Percentiles rank a stretch among this genome's conserved stretches.
Conservation (phyloP, 2,329 filamentous ascomycete species). For the Ambrosiella beaveri region DNA sequence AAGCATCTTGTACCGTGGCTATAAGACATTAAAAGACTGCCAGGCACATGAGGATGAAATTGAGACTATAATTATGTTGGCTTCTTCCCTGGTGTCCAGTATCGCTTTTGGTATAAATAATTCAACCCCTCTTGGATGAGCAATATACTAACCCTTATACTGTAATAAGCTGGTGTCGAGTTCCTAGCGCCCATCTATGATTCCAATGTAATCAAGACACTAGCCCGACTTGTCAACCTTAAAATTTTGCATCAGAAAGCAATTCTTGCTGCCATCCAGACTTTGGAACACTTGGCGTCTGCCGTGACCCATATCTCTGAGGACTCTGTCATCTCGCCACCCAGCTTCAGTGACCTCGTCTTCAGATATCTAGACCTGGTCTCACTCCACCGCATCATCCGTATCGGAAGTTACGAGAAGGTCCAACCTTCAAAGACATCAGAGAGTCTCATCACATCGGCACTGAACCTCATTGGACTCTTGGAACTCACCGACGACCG, state of each 20-base stretch:
- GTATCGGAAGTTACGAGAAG: too few species aligned
- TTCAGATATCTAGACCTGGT: too few species aligned
- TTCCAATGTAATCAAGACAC: conserved; percentile 47
- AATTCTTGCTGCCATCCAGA: conserved; percentile 53
- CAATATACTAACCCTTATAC: not conserved
- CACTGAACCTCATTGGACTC: too few species aligned
- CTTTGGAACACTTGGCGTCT: conserved; percentile 17
- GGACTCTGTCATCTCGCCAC: too few species aligned
- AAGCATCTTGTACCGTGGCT: not conserved
- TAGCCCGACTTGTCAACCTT: conserved; percentile 54
- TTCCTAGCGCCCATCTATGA: conserved; percentile 62
- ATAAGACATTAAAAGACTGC: conserved; percentile 25
- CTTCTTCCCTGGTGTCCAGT: conserved; percentile 23
- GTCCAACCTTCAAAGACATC: too few species aligned
- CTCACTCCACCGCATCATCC: too few species aligned
- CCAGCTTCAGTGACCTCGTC: too few species aligned
- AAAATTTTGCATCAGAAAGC: conserved; percentile 46
- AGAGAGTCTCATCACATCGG: too few species aligned
- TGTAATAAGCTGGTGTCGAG: conserved; percentile 49
- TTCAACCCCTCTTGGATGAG: not conserved
- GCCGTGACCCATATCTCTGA: too few species aligned
- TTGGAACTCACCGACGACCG: too few species aligned
- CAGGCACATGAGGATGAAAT: too few species aligned
- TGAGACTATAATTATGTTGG: too few species aligned
- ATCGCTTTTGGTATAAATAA: conserved; percentile 1